These are phyloP conservation scores for Sordariomycetes sp. DNA, from an alignment of 2,329 filamentous ascomycete species.

Conservation along the genomic window DNA sequence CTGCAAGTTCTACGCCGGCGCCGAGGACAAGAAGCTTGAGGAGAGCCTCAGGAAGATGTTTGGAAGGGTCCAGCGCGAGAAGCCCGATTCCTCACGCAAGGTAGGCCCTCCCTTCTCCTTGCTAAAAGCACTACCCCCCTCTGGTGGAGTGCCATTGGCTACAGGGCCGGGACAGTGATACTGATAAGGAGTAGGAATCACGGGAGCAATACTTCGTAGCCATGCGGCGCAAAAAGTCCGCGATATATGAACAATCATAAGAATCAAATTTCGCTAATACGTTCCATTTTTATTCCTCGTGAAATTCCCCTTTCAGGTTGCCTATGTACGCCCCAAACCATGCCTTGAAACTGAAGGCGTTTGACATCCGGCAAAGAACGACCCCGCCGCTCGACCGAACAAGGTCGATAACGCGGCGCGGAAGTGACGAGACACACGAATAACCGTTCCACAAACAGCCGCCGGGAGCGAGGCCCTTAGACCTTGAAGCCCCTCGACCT, in stretches of 20 bases:
- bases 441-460: slow-evolving; percentile 4
- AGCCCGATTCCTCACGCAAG: slow-evolving; percentile 79
- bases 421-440: slow-evolving; percentile 6
- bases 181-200: slow-evolving; percentile 46
- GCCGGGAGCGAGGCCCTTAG: slow-evolving; percentile 41
- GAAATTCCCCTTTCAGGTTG: slow-evolving; percentile 1
- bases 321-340: slow-evolving; percentile 5
- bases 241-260: background rate
- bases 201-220: slow-evolving; percentile 82
- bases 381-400: background rate
- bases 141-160: too few relatives aligned
- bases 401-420: background rate
- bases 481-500: slow-evolving; percentile 99
- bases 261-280: background rate
- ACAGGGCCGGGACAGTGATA: background rate
- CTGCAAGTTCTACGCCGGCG: slow-evolving; percentile 94
- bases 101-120: slow-evolving; percentile 34
- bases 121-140: too few relatives aligned
- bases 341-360: slow-evolving; percentile 1
- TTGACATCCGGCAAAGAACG: slow-evolving; percentile 2
- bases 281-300: background rate
- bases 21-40: slow-evolving; percentile 73
- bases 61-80: slow-evolving; percentile 67
- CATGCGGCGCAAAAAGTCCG: slow-evolving; percentile 44
- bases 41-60: slow-evolving; percentile 64